Percentiles rank a stretch among this genome's conserved stretches.
Conservation (phyloP, 768 basidiomycete species). For the Kwoniella pini region DNA sequence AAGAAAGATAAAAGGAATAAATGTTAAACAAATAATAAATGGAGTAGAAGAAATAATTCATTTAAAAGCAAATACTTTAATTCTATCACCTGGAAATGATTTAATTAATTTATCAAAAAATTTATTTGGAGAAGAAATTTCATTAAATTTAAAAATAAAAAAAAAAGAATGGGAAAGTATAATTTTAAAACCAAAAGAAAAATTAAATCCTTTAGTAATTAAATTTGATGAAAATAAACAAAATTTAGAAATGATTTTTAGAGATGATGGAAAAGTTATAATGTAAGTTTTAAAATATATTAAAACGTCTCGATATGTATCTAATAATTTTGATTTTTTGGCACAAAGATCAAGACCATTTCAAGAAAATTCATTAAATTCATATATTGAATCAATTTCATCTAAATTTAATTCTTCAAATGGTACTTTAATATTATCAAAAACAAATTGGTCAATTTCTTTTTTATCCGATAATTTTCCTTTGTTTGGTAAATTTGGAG, state of each 20-base stretch:
- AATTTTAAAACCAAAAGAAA: slow-evolving; percentile 34
- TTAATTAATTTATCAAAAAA: slow-evolving; percentile 59
- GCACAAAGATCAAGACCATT: not conserved
- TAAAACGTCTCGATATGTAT: too few relatives aligned
- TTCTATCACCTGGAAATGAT: slow-evolving; percentile 80
- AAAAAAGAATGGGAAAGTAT: slow-evolving; percentile 22
- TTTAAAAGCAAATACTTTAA: slow-evolving; percentile 66
- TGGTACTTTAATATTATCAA: slow-evolving; percentile 58
- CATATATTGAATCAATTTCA: slow-evolving; percentile 21
- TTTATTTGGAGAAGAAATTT: slow-evolving; percentile 34
- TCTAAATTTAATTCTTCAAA: slow-evolving; percentile 49
- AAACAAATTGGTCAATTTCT: slow-evolving; percentile 75
- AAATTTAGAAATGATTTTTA: not conserved
- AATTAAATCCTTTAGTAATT: slow-evolving; percentile 59
- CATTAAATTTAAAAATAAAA: slow-evolving; percentile 18
- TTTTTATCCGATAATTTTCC: slow-evolving; percentile 62
- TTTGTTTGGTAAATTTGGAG: slow-evolving; percentile 64
- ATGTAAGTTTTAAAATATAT: slow-evolving; percentile 9
- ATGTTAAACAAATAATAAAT: slow-evolving; percentile 5
- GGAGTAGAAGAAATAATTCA: slow-evolving; percentile 12
- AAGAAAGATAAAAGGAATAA: slow-evolving; percentile 7
- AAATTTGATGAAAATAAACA: not conserved
- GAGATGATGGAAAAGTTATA: not conserved
- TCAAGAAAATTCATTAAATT: not conserved
- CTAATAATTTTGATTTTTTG: not conserved